phyloP scores from a whole-genome alignment of 1,284 basidiomycete genomes.

The Flammula alnicola region DNA sequence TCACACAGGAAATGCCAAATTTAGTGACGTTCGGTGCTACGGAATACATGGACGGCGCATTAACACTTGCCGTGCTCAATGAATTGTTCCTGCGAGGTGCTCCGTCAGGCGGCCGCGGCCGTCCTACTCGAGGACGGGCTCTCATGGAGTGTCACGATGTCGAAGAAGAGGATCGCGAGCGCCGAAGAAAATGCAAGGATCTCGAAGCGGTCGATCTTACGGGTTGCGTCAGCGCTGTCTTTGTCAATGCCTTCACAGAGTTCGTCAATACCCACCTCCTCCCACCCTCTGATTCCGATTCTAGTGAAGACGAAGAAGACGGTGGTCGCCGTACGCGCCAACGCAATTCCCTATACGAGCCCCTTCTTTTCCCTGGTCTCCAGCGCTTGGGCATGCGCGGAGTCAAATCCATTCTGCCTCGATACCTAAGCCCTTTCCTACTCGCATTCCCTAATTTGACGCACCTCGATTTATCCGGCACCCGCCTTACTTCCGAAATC shows the following conservation, averaged over 20 bases:
- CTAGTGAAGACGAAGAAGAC: constrained; percentile 51
- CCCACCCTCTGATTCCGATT: constrained; percentile 48
- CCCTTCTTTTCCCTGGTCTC: constrained; percentile 74
- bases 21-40: constrained; percentile 87
- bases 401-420: constrained; percentile 76
- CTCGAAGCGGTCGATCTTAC: constrained; percentile 93
- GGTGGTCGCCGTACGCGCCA: constrained; percentile 39
- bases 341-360: constrained; percentile 47
- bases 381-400: constrained; percentile 87
- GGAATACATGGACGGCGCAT: constrained; percentile 93
- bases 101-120: constrained; percentile 68
- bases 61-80: constrained; percentile 80
- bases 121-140: constrained; percentile 70
- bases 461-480: constrained; percentile 89
- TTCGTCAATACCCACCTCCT: constrained; percentile 80
- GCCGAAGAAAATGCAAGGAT: constrained; percentile 77
- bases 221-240: constrained; percentile 90
- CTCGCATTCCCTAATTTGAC: constrained; percentile 87
- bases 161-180: constrained; percentile 74
- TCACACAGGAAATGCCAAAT: constrained; percentile 83
- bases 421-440: constrained; percentile 80
- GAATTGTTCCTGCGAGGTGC: constrained; percentile 86
- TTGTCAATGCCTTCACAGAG: constrained; percentile 81
- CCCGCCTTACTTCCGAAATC: constrained; percentile 81
- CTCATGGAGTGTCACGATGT: constrained; percentile 52